These are phyloP conservation scores for Dactylonectria estremocensis DNA, from an alignment of 2,329 filamentous ascomycete species.

Conservation along the genomic window DNA sequence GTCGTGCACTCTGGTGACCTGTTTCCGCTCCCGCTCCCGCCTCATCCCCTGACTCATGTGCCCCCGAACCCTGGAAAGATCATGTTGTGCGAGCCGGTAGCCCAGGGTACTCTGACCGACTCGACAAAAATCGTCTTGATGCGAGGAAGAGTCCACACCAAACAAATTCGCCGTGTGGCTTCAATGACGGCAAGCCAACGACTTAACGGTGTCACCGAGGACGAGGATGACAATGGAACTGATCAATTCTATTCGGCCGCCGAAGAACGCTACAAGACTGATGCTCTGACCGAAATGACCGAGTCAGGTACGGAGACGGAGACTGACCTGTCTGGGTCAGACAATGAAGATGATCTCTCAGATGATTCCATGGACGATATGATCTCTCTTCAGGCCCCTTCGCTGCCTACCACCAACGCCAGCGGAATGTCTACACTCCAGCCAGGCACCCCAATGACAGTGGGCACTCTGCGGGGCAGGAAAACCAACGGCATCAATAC, in stretches of 20 bases:
- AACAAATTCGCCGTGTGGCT: slow-evolving; percentile 64
- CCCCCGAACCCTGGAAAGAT: slow-evolving; percentile 89
- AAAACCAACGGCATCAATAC: slow-evolving; percentile 82
- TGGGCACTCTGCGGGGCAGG: slow-evolving; percentile 71
- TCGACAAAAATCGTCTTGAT: slow-evolving; percentile 89
- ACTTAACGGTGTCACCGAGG: slow-evolving; percentile 72
- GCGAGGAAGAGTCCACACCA: slow-evolving; percentile 70
- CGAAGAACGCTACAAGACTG: slow-evolving; percentile 79
- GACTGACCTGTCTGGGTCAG: slow-evolving; percentile 73
- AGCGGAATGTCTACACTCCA: slow-evolving; percentile 86
- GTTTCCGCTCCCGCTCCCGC: slow-evolving; percentile 81
- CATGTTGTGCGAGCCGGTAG: slow-evolving; percentile 93
- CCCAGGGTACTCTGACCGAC: slow-evolving; percentile 85
- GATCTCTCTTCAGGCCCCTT: slow-evolving; percentile 88
- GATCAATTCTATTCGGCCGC: slow-evolving; percentile 95
- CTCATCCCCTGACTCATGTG: slow-evolving; percentile 90
- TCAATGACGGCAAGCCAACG: slow-evolving; percentile 59
- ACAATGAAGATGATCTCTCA: slow-evolving; percentile 82
- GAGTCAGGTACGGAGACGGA: slow-evolving; percentile 74
- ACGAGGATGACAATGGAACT: slow-evolving; percentile 86
- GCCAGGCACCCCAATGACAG: slow-evolving; percentile 84
- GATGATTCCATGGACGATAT: slow-evolving; percentile 95
- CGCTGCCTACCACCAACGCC: slow-evolving; percentile 81
- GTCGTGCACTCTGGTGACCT: slow-evolving; percentile 90
- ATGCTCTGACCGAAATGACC: slow-evolving; percentile 71